Conservation (phyloP, 108 stramenopile species). For the Cyclotella sp. region DNA sequence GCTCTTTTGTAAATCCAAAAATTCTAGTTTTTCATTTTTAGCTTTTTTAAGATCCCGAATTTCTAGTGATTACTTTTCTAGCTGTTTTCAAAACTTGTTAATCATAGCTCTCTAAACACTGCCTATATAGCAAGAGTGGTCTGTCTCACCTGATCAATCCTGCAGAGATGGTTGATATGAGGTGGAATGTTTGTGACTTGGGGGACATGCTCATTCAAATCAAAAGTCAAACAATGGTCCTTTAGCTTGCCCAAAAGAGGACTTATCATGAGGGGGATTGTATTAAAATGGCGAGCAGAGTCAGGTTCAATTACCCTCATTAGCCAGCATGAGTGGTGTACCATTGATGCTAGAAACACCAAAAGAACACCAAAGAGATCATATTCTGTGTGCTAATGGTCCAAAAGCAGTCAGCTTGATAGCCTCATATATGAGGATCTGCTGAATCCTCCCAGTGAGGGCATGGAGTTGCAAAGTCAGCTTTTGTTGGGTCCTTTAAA, state of each 20-base stretch:
- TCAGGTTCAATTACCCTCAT: not conserved
- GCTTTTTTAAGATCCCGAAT: no score
- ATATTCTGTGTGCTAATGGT: constrained; percentile 19
- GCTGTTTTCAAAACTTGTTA: no score
- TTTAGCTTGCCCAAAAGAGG: constrained; percentile 36
- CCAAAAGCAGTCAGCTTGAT: not conserved
- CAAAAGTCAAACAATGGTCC: constrained; percentile 20
- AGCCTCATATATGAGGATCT: not conserved
- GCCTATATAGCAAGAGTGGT: no score
- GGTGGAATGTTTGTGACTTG: constrained; percentile 46
- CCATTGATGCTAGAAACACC: constrained; percentile 36
- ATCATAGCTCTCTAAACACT: no score
- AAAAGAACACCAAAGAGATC: constrained; percentile 24
- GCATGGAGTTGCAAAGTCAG: constrained; percentile 32
- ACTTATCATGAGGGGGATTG: not conserved
- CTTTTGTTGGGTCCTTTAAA: constrained; percentile 28
- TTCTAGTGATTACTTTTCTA: no score
- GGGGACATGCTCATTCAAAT: constrained; percentile 36
- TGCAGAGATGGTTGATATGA: constrained; percentile 14
- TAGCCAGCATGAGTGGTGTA: constrained; percentile 41
- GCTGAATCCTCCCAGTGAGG: constrained; percentile 33
- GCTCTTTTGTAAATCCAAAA: no score
- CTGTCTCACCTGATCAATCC: not conserved
- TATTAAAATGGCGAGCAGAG: not conserved
- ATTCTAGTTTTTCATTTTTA: no score